Evolutionary conservation across 805 yeast genomes (phyloP).

Genomic region (Nakazawaea wickerhamii): DNA sequence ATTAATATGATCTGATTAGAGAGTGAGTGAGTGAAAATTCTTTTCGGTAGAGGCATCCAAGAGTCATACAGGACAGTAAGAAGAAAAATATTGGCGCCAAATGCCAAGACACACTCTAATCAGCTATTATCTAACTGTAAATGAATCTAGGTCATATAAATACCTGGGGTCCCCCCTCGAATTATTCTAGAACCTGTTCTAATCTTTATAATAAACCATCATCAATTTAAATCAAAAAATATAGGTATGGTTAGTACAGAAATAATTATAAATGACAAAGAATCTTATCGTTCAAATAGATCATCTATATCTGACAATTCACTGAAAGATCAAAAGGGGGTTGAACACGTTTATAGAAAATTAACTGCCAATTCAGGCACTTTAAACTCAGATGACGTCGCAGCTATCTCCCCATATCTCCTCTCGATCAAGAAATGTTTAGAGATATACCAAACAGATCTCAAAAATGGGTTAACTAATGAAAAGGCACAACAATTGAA

Average conservation of each 20-base stretch:
- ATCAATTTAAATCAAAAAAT: neutral
- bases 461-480: slow-evolving; percentile 41
- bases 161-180: neutral
- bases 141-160: neutral
- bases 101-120: neutral
- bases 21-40: too few species aligned
- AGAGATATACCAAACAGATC: slow-evolving; percentile 34
- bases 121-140: neutral
- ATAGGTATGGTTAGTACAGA: neutral
- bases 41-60: too few species aligned
- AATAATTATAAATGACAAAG: neutral
- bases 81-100: slow-evolving; percentile 10
- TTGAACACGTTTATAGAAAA: neutral
- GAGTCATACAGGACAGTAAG: too few species aligned
- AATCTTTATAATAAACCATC: neutral
- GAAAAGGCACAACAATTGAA: slow-evolving; percentile 26
- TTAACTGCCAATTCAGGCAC: neutral
- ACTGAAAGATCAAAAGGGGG: neutral
- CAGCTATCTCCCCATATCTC: slow-evolving; percentile 24
- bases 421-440: slow-evolving; percentile 32
- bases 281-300: neutral
- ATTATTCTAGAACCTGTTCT: neutral
- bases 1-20: too few species aligned
- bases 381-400: neutral
- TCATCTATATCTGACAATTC: neutral